Evolutionary conservation across 2,329 filamentous ascomycete species (phyloP).

Genomic region (Penicillium sp.): DNA sequence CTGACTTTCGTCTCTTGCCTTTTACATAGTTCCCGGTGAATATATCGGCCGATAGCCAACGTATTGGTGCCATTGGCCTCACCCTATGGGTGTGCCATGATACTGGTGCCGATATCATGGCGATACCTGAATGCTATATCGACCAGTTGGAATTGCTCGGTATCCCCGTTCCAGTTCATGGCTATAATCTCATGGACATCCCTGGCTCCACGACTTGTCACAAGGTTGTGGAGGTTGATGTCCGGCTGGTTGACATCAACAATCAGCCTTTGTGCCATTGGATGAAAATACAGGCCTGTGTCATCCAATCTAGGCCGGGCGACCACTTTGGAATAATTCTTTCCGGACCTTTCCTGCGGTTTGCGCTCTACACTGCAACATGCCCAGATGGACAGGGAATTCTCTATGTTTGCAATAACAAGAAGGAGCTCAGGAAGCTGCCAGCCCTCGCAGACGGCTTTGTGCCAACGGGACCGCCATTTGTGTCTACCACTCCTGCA

Average conservation of each 20-base stretch:
- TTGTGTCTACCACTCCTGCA: background rate
- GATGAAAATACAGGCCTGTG: background rate
- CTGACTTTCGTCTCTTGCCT: background rate
- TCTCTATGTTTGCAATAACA: background rate
- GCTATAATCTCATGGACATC: background rate
- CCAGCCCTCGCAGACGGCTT: background rate
- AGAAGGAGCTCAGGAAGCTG: background rate
- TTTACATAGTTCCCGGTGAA: background rate
- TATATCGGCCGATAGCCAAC: background rate
- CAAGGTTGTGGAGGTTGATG: background rate
- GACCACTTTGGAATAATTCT: background rate
- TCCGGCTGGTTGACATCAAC: background rate
- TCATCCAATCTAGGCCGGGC: background rate
- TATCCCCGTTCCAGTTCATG: background rate
- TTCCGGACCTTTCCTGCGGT: background rate
- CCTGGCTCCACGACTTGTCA: background rate
- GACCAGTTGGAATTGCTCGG: background rate
- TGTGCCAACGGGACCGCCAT: background rate
- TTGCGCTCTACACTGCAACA: background rate
- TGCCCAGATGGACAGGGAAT: background rate
- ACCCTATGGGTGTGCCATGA: background rate
- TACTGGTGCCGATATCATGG: conserved; percentile 9
- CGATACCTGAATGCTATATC: background rate
- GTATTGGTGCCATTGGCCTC: background rate
- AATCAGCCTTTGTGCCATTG: background rate